Conservation (phyloP, 495 filamentous ascomycete genomes). For the Neurospora cerealis region DNA sequence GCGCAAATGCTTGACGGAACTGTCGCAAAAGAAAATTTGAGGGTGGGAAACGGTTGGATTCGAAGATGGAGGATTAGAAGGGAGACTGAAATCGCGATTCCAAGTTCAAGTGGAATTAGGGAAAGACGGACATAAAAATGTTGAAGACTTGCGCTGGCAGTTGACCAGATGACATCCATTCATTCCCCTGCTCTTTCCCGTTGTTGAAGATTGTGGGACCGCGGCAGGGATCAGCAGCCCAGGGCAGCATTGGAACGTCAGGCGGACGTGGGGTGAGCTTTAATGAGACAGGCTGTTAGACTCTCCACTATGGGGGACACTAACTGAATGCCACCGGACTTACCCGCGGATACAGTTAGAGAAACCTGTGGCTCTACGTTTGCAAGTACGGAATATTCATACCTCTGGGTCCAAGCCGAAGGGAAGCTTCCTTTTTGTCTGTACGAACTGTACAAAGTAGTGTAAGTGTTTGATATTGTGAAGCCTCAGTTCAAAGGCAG, state of each 20-base stretch:
- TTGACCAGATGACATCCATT: neutral
- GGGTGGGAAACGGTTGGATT: neutral
- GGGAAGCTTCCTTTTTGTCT: neutral
- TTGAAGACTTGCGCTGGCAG: neutral
- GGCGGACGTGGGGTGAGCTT: neutral
- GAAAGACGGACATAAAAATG: neutral
- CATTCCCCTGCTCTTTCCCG: neutral
- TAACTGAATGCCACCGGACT: neutral
- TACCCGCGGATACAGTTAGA: neutral
- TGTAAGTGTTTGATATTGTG: neutral
- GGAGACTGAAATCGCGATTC: neutral
- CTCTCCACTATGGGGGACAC: neutral
- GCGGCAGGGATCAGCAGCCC: neutral
- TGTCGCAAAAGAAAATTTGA: neutral
- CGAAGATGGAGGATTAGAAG: neutral
- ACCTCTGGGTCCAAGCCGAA: neutral
- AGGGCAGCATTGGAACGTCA: neutral
- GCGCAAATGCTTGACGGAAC: neutral
- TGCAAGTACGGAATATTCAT: neutral
- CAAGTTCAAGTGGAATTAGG: neutral
- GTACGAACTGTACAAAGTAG: neutral
- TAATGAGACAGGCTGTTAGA: neutral
- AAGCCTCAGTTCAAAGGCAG: neutral
- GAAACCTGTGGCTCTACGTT: neutral
- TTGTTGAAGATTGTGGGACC: neutral